A percentile compares a stretch with the other conserved stretches of the same genome.
These are phyloP conservation scores for Schizosaccharomyces lindneri DNA, from an alignment of 805 yeast genomes.

Conservation along the genomic window DNA sequence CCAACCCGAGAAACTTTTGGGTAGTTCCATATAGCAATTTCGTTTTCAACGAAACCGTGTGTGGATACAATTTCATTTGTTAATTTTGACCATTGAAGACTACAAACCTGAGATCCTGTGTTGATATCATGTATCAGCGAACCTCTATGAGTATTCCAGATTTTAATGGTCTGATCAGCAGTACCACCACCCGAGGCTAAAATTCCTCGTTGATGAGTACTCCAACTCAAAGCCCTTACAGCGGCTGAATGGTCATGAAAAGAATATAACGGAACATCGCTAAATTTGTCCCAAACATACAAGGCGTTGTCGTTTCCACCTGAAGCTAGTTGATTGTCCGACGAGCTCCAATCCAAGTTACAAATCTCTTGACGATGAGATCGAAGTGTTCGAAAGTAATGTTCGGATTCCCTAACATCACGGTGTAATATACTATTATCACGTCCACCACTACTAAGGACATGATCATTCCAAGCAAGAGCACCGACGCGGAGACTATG, in stretches of 20 bases:
- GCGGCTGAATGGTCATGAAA: slow-evolving; percentile 81
- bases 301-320: slow-evolving; percentile 88
- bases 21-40: slow-evolving; percentile 81
- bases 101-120: slow-evolving; percentile 92
- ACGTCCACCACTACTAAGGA: slow-evolving; percentile 65
- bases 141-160: slow-evolving; percentile 80
- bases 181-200: slow-evolving; percentile 95
- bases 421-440: slow-evolving; percentile 68
- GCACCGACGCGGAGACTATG: slow-evolving; percentile 56
- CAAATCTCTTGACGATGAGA: slow-evolving; percentile 85
- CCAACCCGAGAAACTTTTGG: slow-evolving; percentile 85
- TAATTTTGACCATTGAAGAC: slow-evolving; percentile 74
- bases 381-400: slow-evolving; percentile 45
- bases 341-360: slow-evolving; percentile 81
- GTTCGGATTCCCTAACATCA: slow-evolving; percentile 73
- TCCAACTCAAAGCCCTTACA: slow-evolving; percentile 90
- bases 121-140: slow-evolving; percentile 51
- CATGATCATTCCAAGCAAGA: slow-evolving; percentile 82
- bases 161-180: slow-evolving; percentile 66
- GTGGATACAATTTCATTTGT: slow-evolving; percentile 83
- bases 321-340: slow-evolving; percentile 73
- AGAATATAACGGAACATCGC: slow-evolving; percentile 37
- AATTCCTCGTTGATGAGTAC: slow-evolving; percentile 85
- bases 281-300: slow-evolving; percentile 66
- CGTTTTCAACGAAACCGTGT: slow-evolving; percentile 81